These are phyloP conservation scores for Daedaleopsis sinensis DNA, from an alignment of 768 basidiomycete genomes.

Conservation along the genomic window DNA sequence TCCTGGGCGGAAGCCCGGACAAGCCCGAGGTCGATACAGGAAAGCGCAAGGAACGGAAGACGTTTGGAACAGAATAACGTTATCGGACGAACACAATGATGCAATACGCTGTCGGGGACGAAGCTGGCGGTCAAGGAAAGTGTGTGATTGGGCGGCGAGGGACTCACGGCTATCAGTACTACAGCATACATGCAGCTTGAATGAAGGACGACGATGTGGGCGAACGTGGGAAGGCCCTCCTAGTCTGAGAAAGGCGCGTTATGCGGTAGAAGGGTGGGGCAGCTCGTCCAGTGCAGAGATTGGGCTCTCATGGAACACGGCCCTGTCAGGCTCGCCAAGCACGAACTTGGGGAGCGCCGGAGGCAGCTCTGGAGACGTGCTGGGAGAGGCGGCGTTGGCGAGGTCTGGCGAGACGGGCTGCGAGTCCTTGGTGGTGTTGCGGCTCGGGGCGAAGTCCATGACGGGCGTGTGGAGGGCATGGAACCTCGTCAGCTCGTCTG, in stretches of 20 bases:
- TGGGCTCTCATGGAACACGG: constrained; percentile 19
- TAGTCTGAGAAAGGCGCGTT: background rate
- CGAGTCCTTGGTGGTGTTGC: constrained; percentile 36
- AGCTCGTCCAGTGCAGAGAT: constrained; percentile 13
- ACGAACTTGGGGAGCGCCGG: constrained; percentile 11
- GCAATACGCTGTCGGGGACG: constrained; percentile 9
- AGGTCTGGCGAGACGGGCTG: constrained; percentile 28
- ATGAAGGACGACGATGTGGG: background rate
- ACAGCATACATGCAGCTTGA: constrained; percentile 1
- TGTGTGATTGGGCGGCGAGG: background rate
- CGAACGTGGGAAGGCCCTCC: background rate
- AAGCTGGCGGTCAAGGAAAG: background rate
- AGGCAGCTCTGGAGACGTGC: constrained; percentile 17
- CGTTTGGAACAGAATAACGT: background rate
- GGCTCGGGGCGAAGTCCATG: constrained; percentile 38
- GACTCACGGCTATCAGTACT: background rate
- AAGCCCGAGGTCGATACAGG: background rate
- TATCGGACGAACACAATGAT: constrained; percentile 5
- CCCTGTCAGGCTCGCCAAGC: constrained; percentile 15
- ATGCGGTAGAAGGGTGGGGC: constrained; percentile 12
- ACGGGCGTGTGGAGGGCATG: constrained; percentile 46
- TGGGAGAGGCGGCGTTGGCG: constrained; percentile 24
- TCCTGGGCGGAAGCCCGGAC: constrained; percentile 4
- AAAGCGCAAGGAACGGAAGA: background rate
- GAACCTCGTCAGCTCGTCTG: constrained; percentile 44